A percentile compares a stretch with the other conserved stretches of the same genome.
These are phyloP conservation scores for Plantago coronopus DNA, from an alignment of 305 asterid species.

Conservation along the genomic window DNA sequence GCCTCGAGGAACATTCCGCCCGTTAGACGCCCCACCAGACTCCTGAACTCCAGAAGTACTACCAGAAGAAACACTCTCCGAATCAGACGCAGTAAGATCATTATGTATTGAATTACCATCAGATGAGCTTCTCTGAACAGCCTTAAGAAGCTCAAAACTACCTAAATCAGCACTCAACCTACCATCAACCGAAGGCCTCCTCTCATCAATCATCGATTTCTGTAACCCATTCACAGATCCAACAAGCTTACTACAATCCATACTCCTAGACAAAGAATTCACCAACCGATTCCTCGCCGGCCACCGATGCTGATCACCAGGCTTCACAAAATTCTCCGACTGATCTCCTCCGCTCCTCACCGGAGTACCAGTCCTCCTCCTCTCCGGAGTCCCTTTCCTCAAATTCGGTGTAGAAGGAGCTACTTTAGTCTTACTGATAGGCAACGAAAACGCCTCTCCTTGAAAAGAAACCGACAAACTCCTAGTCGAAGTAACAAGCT, in stretches of 20 bases:
- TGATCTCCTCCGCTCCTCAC: constrained; percentile 65
- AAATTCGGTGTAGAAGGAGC: constrained; percentile 65
- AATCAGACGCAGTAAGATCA: constrained; percentile 75
- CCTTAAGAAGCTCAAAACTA: constrained; percentile 49
- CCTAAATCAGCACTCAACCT: constrained; percentile 65
- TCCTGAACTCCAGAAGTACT: constrained; percentile 86
- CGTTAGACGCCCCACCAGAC: constrained; percentile 32
- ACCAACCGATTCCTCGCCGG: constrained; percentile 60
- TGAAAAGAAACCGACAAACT: constrained; percentile 92
- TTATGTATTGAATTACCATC: constrained; percentile 45
- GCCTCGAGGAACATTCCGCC: constrained; percentile 55
- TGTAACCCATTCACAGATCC: constrained; percentile 47
- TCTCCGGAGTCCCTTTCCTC: constrained; percentile 74
- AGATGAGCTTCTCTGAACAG: constrained; percentile 25
- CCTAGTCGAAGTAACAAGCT: constrained; percentile 71
- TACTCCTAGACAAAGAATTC: constrained; percentile 63
- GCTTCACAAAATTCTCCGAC: constrained; percentile 53
- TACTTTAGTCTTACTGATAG: constrained; percentile 79
- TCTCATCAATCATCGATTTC: constrained; percentile 58
- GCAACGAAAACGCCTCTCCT: constrained; percentile 83
- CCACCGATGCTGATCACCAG: constrained; percentile 84
- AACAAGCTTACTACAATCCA: constrained; percentile 51
- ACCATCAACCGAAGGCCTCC: constrained; percentile 64
- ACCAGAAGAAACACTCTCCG: constrained; percentile 93
- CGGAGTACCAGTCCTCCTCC: constrained; percentile 64